Evolutionary conservation across 495 filamentous ascomycete genomes (phyloP), one percentile per base, ranked within the genome.

Genomic region (Jackrogersella multiformis): DNA sequence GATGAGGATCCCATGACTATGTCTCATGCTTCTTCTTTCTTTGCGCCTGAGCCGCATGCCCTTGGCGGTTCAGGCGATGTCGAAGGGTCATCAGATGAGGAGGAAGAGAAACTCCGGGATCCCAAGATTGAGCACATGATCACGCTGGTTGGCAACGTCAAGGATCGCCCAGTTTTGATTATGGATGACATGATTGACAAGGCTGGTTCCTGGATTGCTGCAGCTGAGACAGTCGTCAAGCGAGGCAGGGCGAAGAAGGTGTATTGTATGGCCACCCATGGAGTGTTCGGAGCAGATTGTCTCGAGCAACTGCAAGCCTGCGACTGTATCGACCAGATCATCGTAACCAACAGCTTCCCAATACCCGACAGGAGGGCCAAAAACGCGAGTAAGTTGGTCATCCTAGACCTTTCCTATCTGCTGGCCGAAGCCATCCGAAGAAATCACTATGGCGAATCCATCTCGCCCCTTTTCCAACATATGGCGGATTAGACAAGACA

Each of bases 171-270:
- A 1, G 95, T 97, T 35, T 89, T 99, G 76, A 90, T 99, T 62
- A 90, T 99, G 48, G 95, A 99, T 80, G 95, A 99, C 77, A 97
- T 99, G 91, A 97, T 99, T 69, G 95, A 99, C 80, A 97, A 96
- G 77, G 88, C 92, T 24, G 92, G 92, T 18, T 96, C 92, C 16
- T 99, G 95, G 95, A 95, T 98, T 69, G 95, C 94, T 7, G 95
- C 95, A n/a, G 95, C 95, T 8, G 95, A 99, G 80, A 97, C 94
- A 6, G 94, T 97, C 1, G 91, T 96, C 55, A 97, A 97, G 84
- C 85, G 92, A 64, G 95, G 94, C 67, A 88, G 87, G 45, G 95
- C 96, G 4, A 93, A 92, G 75, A 93, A 91, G 76, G 95, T 99
- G 39, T 97, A 97, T 77, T 96, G 92, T 79, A 96, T 99, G 79